Conservation (phyloP, 768 basidiomycete species). For the Chalciporus chontae region DNA sequence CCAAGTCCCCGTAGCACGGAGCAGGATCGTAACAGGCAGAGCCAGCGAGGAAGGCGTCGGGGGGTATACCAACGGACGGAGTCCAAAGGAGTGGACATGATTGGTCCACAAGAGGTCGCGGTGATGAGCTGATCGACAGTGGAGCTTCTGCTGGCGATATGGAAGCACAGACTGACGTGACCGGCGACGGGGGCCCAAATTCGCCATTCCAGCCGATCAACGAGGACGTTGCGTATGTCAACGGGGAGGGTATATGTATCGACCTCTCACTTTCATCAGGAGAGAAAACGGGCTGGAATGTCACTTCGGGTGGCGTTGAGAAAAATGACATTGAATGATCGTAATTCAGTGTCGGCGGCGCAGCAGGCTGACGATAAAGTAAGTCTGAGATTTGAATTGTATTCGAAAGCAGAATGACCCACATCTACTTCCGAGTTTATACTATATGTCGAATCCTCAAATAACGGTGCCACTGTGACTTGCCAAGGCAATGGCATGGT, state of each 20-base stretch:
- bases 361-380: background rate
- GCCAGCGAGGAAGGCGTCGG: constrained; percentile 2
- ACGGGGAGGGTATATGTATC: constrained; percentile 24
- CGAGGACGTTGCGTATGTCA: constrained; percentile 36
- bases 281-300: background rate
- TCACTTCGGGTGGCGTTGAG: constrained; percentile 1
- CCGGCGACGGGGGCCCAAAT: constrained; percentile 9
- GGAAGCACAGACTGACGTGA: background rate
- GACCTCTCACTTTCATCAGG: background rate
- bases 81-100: background rate
- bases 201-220: constrained; percentile 40
- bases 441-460: background rate
- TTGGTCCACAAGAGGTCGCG: background rate
- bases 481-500: background rate
- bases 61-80: background rate
- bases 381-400: background rate
- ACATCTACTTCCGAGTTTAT: constrained; percentile 7
- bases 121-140: background rate
- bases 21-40: constrained; percentile 4
- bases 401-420: background rate
- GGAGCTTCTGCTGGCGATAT: background rate
- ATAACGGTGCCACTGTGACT: background rate
- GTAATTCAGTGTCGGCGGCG: background rate
- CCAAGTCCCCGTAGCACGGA: constrained; percentile 15
- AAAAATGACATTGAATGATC: background rate